Conservation (phyloP, 192 early-diverging fungal species). For the Podila horticola region DNA sequence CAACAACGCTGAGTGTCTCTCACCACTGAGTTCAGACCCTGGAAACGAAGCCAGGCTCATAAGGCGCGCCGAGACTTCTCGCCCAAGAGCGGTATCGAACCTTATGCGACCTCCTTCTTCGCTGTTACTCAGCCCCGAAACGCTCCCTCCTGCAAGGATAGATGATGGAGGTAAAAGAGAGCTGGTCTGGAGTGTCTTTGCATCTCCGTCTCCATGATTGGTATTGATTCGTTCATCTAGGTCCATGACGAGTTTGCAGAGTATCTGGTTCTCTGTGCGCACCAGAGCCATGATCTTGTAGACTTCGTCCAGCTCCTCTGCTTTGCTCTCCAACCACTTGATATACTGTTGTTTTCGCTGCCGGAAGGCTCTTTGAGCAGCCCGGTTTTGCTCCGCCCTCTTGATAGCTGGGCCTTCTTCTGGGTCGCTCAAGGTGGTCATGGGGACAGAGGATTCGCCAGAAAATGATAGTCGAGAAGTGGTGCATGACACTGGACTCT, state of each 20-base stretch:
- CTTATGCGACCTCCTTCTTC: not conserved
- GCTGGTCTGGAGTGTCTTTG: too few species aligned
- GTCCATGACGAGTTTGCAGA: conserved; percentile 24
- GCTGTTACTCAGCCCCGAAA: not conserved
- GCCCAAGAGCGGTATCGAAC: conserved; percentile 1
- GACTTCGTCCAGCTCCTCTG: conserved; percentile 67
- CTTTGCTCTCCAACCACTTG: conserved; percentile 79
- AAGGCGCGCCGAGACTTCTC: conserved; percentile 32
- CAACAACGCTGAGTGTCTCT: conserved; percentile 1
- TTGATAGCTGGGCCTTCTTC: conserved; percentile 51
- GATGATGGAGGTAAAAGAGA: too few species aligned
- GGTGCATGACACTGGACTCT: not conserved
- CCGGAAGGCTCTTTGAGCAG: conserved; percentile 90
- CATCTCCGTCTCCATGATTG: not conserved
- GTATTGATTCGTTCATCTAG: conserved; percentile 14
- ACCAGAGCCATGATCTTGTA: conserved; percentile 43
- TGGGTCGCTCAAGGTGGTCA: conserved; percentile 3
- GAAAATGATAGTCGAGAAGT: not conserved
- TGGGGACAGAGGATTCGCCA: not conserved
- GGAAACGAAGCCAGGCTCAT: conserved; percentile 20
- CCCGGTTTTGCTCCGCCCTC: conserved; percentile 89
- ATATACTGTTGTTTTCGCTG: conserved; percentile 86
- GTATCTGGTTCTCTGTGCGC: conserved; percentile 29
- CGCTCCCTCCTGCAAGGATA: not conserved
- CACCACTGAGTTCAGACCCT: conserved; percentile 3